Evolutionary conservation across 2,329 filamentous ascomycete genomes (phyloP), one percentile per base, ranked within the genome.

Genomic region (Paecilomyces variotii): DNA sequence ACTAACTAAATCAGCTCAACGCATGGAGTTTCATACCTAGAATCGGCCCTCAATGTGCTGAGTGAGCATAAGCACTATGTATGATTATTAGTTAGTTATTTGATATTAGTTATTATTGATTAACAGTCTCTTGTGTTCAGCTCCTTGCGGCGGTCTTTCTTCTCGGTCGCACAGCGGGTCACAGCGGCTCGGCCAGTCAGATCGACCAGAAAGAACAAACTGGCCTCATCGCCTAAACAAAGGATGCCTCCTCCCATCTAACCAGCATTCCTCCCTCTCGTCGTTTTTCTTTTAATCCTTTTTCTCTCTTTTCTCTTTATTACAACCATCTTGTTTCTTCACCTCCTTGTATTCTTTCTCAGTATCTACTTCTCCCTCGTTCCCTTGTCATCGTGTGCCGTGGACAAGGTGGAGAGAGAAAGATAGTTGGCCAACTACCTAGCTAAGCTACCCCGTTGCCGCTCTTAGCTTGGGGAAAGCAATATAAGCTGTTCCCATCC

Each of bases 161-260:
- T 68, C 62, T 61, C 60, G 30, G 30, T 59, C 25, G 45, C 39
- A 52, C 45, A 60, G 63, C 60, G 62, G 63, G 63, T 64, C 61
- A 64, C 58, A 57, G 64, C 64, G 10, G 14, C 3, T 34, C 10
- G 64, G 63, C 67, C 67, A 70, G 60, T 65, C 61, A 70, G 59
- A 56, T 19, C 61, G 60, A 26, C 39, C 67, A 63, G 65, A 74
- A 73, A 74, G 73, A 75, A 75, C 73, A 75, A 72, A 70, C 73
- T 75, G 73, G 74, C 73, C 73, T 75, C 60, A 70, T 67, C 64
- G 51, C 14, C n/a, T 4, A 4, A 6, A 53, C 26, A 50, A 57
- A 53, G 54, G 55, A 26, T n/a, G 50, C 12, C 45, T n/a, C 0
- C 30, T 34, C 39, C 32, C 32, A 65, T 56, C 62, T 55, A 57